Base-by-base conservation (phyloP, 2,329 filamentous ascomycete species). In the Colletotrichum orchidophilum region DNA sequence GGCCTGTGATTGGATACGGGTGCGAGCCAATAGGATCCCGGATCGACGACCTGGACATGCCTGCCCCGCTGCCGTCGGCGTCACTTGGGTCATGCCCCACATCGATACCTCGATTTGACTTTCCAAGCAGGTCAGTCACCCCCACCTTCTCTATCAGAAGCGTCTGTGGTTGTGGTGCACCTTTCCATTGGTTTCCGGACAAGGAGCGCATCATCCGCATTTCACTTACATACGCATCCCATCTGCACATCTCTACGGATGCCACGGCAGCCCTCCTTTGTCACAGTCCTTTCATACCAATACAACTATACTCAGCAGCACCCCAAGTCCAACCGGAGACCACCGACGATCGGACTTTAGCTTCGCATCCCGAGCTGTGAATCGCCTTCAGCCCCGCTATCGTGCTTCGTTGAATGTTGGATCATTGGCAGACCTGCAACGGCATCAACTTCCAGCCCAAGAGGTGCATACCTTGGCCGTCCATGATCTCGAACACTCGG, bases 391-490 rank as follows among this genome's bases (percentile, higher is more conserved):
- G 64, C 69, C 69, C 65, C 58, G 59, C 69, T 58, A 63, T 46
- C 46, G 52, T 63, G 69, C 69, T 69, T 63, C 65, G 39, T 63
- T 71, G 69, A 71, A 71, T 68, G 69, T 63, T 63, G 65, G 65
- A 59, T 63, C 64, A 63, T 54, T 63, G 52, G 58, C 64, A 63
- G 26, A 68, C 52, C 53, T 66, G 31, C 70, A 72, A 72, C 66
- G 70, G 62, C 61, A 72, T 35, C 39, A 49, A 70, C 61, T 50
- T 61, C 24, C 70, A 70, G 35, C 26, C 49, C 26, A 62, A 53
- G 29, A 65, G 50, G 59, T 70, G 70, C 66, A 70, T 72, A n/a
- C 66, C 67, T 70, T 72, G 66, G 70, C 66, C 66, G 60, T 72
- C 70, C 70, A 72, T 72, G 70, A 72, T 66, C 70, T 55, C 66